phyloP scores from a whole-genome alignment of 768 basidiomycete species.

The Lactifluus volemus region DNA sequence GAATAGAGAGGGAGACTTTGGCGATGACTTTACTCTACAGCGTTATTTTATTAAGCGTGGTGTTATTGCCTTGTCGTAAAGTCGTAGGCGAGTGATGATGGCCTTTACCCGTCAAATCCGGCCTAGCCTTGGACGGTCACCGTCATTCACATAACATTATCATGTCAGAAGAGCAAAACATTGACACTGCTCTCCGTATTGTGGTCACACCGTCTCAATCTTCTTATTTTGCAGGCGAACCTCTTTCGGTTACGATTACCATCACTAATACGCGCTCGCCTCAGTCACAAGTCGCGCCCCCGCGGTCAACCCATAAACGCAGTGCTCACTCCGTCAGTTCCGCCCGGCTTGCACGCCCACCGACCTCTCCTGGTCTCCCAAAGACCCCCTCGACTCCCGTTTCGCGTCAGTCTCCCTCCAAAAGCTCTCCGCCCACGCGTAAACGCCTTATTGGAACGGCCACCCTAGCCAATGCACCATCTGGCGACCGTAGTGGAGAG shows the following conservation, averaged over 20 bases:
- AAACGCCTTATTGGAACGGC: conserved; percentile 49
- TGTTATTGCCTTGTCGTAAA: no score
- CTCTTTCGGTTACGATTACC: conserved; percentile 74
- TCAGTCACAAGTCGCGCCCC: conserved; percentile 31
- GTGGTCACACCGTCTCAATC: conserved; percentile 73
- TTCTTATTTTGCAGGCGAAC: conserved; percentile 90
- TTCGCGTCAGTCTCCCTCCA: conserved; percentile 13
- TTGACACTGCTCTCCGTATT: conserved; percentile 39
- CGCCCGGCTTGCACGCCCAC: conserved; percentile 71
- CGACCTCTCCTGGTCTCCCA: conserved; percentile 68
- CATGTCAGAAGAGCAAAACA: conserved; percentile 12
- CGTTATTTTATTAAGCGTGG: no score
- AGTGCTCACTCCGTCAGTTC: conserved; percentile 77
- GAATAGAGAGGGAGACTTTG: no score
- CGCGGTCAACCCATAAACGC: conserved; percentile 47
- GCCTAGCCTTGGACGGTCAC: no score
- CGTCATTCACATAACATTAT: no score
- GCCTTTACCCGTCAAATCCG: no score
- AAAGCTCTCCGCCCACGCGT: conserved; percentile 24
- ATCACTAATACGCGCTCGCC: conserved; percentile 75
- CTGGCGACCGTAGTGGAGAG: conserved; percentile 19
- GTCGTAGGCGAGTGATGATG: no score
- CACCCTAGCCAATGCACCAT: conserved; percentile 19
- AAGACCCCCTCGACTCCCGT: conserved; percentile 33
- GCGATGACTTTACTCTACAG: no score